These are phyloP conservation scores for Inga oerstediana DNA, from an alignment of 306 rosid species.

Conservation along the genomic window DNA sequence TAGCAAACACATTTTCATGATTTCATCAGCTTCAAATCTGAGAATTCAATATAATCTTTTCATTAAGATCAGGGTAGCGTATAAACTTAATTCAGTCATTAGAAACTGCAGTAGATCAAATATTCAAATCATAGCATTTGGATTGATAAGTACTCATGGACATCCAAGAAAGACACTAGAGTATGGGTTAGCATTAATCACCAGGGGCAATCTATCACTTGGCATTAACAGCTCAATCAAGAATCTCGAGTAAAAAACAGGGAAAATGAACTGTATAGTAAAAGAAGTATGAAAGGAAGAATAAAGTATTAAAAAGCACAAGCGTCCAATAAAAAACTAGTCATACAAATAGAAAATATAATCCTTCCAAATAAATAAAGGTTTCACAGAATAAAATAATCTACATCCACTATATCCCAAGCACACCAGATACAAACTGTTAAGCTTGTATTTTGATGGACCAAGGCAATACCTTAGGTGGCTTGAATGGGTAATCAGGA, in stretches of 20 bases:
- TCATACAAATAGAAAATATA: background rate
- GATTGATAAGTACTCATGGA: background rate
- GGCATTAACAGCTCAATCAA: constrained; percentile 4
- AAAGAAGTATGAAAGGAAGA: constrained; percentile 10
- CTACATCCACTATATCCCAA: constrained; percentile 2
- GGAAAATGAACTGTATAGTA: background rate
- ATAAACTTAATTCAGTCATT: constrained; percentile 1
- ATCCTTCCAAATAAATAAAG: background rate
- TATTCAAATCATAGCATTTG: background rate
- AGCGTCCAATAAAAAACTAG: constrained; percentile 2
- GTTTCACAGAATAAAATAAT: constrained; percentile 7
- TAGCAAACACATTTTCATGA: background rate
- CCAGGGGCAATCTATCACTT: background rate
- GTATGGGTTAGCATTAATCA: background rate
- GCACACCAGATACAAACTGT: constrained; percentile 5
- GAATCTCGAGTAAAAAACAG: background rate
- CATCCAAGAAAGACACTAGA: background rate
- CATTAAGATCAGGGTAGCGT: background rate
- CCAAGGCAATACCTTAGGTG: constrained; percentile 61
- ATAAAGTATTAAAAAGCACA: background rate
- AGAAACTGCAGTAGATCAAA: background rate
- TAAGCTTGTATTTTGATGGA: background rate
- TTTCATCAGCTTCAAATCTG: background rate
- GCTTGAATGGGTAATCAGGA: constrained; percentile 88
- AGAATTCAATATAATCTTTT: background rate